Evolutionary conservation across 164 flowering plant genomes (phyloP).

Genomic region (Santalum album): DNA sequence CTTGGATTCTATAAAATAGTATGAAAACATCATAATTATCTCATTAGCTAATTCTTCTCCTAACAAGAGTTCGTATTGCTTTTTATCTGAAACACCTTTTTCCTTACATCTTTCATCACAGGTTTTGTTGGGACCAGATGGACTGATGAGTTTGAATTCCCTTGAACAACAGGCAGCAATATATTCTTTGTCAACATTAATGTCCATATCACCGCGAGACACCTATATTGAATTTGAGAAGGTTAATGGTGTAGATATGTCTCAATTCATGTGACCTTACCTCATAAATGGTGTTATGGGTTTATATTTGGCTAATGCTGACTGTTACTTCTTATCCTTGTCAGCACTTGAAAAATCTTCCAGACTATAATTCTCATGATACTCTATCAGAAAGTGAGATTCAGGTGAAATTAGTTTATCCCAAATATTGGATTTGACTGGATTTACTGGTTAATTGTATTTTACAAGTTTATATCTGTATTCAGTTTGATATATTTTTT

Average conservation of each 20-base stretch:
- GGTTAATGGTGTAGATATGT: conserved; percentile 27
- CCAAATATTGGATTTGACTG: neutral
- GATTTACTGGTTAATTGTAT: neutral
- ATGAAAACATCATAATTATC: no score
- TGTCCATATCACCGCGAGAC: conserved; percentile 71
- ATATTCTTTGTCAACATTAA: conserved; percentile 64
- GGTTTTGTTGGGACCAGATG: conserved; percentile 63
- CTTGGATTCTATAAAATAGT: no score
- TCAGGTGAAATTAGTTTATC: conserved; percentile 38
- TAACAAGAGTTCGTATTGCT: no score
- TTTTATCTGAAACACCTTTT: no score
- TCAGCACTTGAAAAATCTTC: conserved; percentile 67
- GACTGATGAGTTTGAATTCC: conserved; percentile 55
- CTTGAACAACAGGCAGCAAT: conserved; percentile 75
- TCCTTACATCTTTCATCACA: conserved; percentile 17
- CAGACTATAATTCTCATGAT: conserved; percentile 64
- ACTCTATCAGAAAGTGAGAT: conserved; percentile 69
- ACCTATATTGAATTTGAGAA: conserved; percentile 71
- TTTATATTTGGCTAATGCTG: conserved; percentile 1
- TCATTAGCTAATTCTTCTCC: no score
- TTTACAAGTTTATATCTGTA: no score
- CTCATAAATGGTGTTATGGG: neutral
- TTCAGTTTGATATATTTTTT: no score
- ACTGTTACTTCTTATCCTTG: conserved; percentile 5
- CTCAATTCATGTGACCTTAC: neutral